These are phyloP conservation scores for Penicillium pulvis DNA, from an alignment of 495 filamentous ascomycete species.

Conservation along the genomic window DNA sequence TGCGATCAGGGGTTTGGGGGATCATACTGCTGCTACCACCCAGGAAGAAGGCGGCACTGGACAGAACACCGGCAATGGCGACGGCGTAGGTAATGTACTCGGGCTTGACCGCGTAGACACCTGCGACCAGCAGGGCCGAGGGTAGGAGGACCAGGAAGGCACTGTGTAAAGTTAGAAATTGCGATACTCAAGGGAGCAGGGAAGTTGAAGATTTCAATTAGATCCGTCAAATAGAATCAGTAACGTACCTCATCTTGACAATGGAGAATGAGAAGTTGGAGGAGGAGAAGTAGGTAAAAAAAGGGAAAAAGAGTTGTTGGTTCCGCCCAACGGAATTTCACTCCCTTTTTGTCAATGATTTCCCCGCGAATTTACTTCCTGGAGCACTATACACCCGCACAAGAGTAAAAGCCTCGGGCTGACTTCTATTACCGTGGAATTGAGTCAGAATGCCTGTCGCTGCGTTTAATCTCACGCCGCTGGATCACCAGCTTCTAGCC, in stretches of 20 bases:
- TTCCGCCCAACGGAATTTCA: conserved; percentile 32
- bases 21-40: conserved; percentile 28
- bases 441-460: conserved; percentile 14
- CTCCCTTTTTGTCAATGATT: conserved; percentile 18
- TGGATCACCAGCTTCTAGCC: conserved; percentile 66
- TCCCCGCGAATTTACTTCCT: conserved; percentile 1
- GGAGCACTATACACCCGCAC: background rate
- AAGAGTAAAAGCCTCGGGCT: background rate
- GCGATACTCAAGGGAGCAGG: background rate
- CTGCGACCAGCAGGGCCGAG: conserved; percentile 75
- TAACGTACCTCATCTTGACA: conserved; percentile 40
- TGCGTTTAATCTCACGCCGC: conserved; percentile 65
- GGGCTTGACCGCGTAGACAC: conserved; percentile 71
- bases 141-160: conserved; percentile 77
- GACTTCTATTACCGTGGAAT: background rate
- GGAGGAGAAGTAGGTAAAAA: conserved; percentile 9
- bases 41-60: conserved; percentile 20
- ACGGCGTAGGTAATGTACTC: conserved; percentile 78
- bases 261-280: conserved; percentile 12
- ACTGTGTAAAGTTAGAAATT: conserved; percentile 37
- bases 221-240: background rate
- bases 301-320: conserved; percentile 16
- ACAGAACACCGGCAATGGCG: conserved; percentile 30
- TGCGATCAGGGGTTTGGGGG: conserved; percentile 4
- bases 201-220: background rate